phyloP scores from a whole-genome alignment of 208 protist genomes.

The Trypanosoma boissoni region DNA sequence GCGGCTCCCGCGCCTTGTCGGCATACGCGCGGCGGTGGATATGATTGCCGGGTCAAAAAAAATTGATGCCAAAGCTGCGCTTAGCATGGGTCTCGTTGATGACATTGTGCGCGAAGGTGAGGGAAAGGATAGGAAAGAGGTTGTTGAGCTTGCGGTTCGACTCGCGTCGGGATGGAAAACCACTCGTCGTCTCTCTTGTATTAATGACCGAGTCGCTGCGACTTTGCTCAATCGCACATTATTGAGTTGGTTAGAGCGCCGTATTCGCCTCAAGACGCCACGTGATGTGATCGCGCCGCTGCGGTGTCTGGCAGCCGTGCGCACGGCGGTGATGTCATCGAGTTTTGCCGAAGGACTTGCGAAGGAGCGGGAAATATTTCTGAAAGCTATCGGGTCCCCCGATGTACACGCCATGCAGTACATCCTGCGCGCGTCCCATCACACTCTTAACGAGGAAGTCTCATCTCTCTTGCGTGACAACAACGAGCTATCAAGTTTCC shows the following conservation, averaged over 20 bases:
- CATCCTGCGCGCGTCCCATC: constrained; percentile 53
- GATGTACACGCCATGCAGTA: constrained; percentile 70
- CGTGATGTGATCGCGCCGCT: constrained; percentile 41
- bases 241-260: constrained; percentile 40
- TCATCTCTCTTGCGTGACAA: constrained; percentile 7
- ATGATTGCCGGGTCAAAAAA: constrained; percentile 33
- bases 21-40: constrained; percentile 41
- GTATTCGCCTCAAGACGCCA: constrained; percentile 37
- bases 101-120: constrained; percentile 10
- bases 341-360: constrained; percentile 35
- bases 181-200: constrained; percentile 23
- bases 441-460: constrained; percentile 19
- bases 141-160: constrained; percentile 5
- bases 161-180: constrained; percentile 10
- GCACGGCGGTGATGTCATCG: constrained; percentile 22
- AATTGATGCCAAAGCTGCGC: constrained; percentile 46
- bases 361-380: constrained; percentile 52
- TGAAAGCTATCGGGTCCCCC: constrained; percentile 26
- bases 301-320: constrained; percentile 42
- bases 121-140: neutral
- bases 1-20: constrained; percentile 61
- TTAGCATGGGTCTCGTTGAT: constrained; percentile 61
- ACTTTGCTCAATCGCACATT: constrained; percentile 28
- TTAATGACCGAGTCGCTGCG: constrained; percentile 17
- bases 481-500: neutral